Evolutionary conservation across 345 rosid species (phyloP).

Genomic region (Mangifera indica): DNA sequence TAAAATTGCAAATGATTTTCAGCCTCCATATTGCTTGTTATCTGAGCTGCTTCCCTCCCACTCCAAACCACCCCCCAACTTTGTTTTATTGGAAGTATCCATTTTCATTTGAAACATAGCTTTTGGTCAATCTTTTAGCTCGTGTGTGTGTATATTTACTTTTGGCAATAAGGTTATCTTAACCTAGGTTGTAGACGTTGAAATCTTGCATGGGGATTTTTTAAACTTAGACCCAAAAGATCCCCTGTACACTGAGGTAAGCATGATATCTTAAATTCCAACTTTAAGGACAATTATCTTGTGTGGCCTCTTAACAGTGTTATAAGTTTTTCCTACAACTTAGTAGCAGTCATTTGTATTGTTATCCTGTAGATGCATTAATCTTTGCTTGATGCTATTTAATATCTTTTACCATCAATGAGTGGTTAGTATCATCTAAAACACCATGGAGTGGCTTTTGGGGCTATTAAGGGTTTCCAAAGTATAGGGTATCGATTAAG

Average conservation of each 20-base stretch:
- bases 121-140: constrained; percentile 3
- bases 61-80: too few species aligned
- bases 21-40: neutral
- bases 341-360: neutral
- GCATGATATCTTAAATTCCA: neutral
- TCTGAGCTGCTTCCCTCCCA: neutral
- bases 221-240: constrained; percentile 62
- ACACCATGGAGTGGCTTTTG: neutral
- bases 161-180: constrained; percentile 23
- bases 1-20: neutral
- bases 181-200: constrained; percentile 51
- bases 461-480: neutral
- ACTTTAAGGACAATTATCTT: neutral
- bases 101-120: neutral
- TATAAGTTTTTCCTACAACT: neutral
- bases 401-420: neutral
- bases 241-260: constrained; percentile 60
- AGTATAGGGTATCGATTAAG: neutral
- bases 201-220: constrained; percentile 61
- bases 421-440: neutral
- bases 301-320: neutral
- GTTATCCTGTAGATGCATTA: neutral
- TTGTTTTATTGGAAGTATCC: constrained; percentile 13
- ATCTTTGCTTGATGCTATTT: neutral
- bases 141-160: neutral